Evolutionary conservation across 768 basidiomycete species (phyloP).

Genomic region (Chiua virens): DNA sequence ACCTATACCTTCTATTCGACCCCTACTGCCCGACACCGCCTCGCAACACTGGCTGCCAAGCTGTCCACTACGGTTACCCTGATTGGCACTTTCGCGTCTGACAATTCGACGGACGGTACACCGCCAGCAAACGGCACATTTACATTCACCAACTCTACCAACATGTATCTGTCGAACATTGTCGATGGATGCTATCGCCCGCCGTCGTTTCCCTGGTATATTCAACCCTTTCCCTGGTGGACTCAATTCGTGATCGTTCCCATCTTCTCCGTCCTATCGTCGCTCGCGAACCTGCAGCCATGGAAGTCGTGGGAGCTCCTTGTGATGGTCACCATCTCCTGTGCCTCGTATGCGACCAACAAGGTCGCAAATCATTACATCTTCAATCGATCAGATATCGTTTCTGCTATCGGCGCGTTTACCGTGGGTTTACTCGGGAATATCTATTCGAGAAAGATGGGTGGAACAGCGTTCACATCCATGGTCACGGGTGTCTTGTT

Average conservation of each 20-base stretch:
- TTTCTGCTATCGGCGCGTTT: slow-evolving; percentile 84
- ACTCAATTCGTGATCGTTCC: slow-evolving; percentile 76
- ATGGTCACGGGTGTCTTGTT: slow-evolving; percentile 91
- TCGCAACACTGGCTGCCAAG: slow-evolving; percentile 53
- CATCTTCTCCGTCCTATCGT: slow-evolving; percentile 66
- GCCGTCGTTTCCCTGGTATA: slow-evolving; percentile 65
- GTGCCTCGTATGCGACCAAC: slow-evolving; percentile 75
- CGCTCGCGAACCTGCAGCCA: slow-evolving; percentile 78
- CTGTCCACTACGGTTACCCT: slow-evolving; percentile 50
- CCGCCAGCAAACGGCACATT: slow-evolving; percentile 60
- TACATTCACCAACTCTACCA: slow-evolving; percentile 59
- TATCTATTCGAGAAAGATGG: slow-evolving; percentile 76
- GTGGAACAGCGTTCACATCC: slow-evolving; percentile 84
- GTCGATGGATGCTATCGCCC: slow-evolving; percentile 73
- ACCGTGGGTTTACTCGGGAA: slow-evolving; percentile 79
- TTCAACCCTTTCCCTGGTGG: slow-evolving; percentile 82
- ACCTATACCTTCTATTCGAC: slow-evolving; percentile 75
- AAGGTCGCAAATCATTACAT: slow-evolving; percentile 84
- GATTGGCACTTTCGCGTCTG: slow-evolving; percentile 67
- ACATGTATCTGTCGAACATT: slow-evolving; percentile 47
- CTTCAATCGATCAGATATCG: slow-evolving; percentile 80
- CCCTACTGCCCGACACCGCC: slow-evolving; percentile 48
- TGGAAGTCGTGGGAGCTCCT: slow-evolving; percentile 66
- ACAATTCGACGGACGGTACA: slow-evolving; percentile 43
- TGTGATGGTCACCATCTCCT: slow-evolving; percentile 86